Base-by-base conservation (phyloP, 2,329 filamentous ascomycete species). In the Thielaviopsis punctulata region DNA sequence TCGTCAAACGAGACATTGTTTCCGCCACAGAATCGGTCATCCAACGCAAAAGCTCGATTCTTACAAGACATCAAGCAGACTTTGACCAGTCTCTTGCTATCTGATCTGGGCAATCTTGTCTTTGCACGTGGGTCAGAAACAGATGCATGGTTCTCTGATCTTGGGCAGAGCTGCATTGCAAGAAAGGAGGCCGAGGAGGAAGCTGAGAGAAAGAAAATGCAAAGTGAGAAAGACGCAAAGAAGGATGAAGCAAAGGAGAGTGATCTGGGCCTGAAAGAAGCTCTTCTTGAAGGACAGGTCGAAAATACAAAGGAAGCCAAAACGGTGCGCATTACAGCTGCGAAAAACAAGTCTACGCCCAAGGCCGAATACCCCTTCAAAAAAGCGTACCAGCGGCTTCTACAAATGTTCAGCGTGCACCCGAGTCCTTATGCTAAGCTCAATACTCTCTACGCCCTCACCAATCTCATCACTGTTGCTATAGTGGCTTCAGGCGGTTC, bases 41-140 rank as follows among this genome's bases (percentile, higher is more conserved):
- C 79, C 0, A 71, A 86, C 54, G 83, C 86, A 45, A 93, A 92
- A 67, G 71, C 77, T 2, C 75, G 73, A n/a, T 95, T 95, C 64
- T 69, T 95, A 51, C 72, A 77, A 7, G 82, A 87, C 25, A 70
- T 95, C 25, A 82, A 82, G 59, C 84, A 89, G 62, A 84, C 81
- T 0, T 68, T 96, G 39, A 90, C 83, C 1, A 89, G 87, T 57
- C 71, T 98, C 18, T 68, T 96, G 1, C 69, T 96, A 23, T 96
- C 90, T 48, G 92, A 98, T 63, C 72, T 96, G 3, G 88, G 89
- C 5, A 88, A 82, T 41, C 77, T 86, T 25, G 82, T 95, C 1
- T 92, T 93, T 64, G 79, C 81, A n/a, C 78, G 77, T 49, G 92
- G 92, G 2, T 94, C 88, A 43, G 92, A 98, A 68, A 96, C 90